Percentiles rank a stretch among this genome's conserved stretches.
Evolutionary conservation across 345 rosid species (phyloP).

Genomic region (Gossypium anomalum): DNA sequence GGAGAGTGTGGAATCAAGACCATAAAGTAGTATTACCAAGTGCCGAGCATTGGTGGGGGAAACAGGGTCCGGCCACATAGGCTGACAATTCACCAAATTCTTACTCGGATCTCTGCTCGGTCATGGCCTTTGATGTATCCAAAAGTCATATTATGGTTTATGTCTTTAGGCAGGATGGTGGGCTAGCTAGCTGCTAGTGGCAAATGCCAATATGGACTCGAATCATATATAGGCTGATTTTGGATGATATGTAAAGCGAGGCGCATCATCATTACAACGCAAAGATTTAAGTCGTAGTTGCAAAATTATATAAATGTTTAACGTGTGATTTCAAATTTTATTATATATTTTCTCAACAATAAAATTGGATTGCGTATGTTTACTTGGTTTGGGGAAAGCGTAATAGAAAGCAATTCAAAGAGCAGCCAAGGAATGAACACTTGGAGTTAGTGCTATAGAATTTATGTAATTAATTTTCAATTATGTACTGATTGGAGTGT

Average conservation of each 20-base stretch:
- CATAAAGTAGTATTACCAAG: background rate
- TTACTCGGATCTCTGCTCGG: background rate
- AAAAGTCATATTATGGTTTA: constrained; percentile 5
- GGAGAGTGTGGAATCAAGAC: constrained; percentile 13
- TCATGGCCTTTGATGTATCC: background rate
- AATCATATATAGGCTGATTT: background rate
- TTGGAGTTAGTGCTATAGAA: too few species aligned
- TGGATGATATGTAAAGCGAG: background rate
- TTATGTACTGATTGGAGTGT: too few species aligned
- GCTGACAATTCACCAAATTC: constrained; percentile 5
- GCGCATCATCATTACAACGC: background rate
- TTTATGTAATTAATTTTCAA: too few species aligned
- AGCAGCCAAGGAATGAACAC: too few species aligned
- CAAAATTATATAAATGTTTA: too few species aligned
- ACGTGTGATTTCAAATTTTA: too few species aligned
- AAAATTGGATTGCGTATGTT: too few species aligned
- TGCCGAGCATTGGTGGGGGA: background rate
- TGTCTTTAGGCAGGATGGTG: background rate
- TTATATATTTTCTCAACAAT: too few species aligned
- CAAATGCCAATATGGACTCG: background rate
- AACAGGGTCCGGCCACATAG: background rate
- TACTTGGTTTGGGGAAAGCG: too few species aligned
- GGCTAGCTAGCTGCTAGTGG: background rate
- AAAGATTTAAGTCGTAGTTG: too few species aligned
- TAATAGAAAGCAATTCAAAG: too few species aligned